Conservation (phyloP, 352 stramenopile genomes). For the Phytophthora palmivora region DNA sequence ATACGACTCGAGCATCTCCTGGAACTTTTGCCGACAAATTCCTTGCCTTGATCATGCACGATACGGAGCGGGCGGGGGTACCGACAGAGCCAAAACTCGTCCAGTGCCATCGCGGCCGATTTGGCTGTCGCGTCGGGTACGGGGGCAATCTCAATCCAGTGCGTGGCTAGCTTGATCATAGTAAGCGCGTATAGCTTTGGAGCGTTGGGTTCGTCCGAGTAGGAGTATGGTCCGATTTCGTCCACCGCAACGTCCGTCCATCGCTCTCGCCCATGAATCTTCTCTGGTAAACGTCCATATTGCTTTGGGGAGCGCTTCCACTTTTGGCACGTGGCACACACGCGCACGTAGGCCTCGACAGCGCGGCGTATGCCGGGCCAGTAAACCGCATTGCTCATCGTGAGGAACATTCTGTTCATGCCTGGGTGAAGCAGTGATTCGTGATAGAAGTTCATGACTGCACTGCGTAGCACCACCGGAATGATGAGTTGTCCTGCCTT, state of each 20-base stretch:
- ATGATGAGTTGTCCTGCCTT: neutral
- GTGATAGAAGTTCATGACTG: neutral
- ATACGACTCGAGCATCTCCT: no score
- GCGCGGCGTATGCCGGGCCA: neutral
- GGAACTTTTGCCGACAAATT: conserved; percentile 9
- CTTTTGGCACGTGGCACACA: conserved; percentile 5
- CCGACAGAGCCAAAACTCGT: conserved; percentile 7
- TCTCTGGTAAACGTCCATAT: conserved; percentile 1
- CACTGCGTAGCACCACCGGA: neutral
- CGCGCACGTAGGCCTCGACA: neutral
- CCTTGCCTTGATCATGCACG: conserved; percentile 2
- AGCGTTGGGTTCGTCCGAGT: neutral
- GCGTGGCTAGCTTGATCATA: conserved; percentile 2
- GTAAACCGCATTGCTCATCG: neutral
- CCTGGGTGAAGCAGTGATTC: neutral
- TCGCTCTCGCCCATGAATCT: neutral
- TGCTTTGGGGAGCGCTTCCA: neutral
- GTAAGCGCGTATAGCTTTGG: conserved; percentile 6
- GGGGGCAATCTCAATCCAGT: conserved; percentile 7
- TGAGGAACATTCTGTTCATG: conserved; percentile 10
- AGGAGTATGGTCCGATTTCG: no score
- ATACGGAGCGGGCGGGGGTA: neutral
- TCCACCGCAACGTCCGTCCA: conserved; percentile 3
- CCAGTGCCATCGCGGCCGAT: neutral
- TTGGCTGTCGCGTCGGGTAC: conserved; percentile 1